Percentiles rank a stretch among this genome's conserved stretches.
phyloP scores from a whole-genome alignment of 2,329 filamentous ascomycete species.

The Tolypocladium tundrense region DNA sequence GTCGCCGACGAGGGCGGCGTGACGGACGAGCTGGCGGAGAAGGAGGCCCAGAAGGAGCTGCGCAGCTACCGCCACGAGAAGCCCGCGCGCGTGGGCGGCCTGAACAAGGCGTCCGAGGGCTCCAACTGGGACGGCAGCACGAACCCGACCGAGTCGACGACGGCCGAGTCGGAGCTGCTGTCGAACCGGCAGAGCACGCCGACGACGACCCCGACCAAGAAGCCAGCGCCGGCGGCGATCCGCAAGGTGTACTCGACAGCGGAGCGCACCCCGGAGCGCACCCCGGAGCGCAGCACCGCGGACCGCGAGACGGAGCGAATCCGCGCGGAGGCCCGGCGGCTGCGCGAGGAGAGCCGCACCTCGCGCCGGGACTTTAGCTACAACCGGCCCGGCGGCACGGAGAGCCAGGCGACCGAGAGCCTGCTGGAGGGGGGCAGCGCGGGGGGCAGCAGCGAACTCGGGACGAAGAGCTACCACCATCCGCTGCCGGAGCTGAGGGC shows the following conservation, averaged over 20 bases:
- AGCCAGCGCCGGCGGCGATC: conserved; percentile 24
- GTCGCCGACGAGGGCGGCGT: conserved; percentile 45
- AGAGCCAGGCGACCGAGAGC: conserved; percentile 23
- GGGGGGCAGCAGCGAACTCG: conserved; percentile 33
- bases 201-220: conserved; percentile 41
- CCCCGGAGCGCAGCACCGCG: conserved; percentile 23
- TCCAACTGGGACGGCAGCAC: conserved; percentile 67
- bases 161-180: conserved; percentile 42
- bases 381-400: conserved; percentile 29
- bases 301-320: conserved; percentile 43
- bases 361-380: conserved; percentile 43
- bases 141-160: conserved; percentile 53
- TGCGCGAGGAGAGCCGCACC: conserved; percentile 42
- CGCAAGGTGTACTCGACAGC: conserved; percentile 53
- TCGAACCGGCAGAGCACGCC: conserved; percentile 46
- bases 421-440: conserved; percentile 9
- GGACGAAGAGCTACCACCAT: conserved; percentile 48
- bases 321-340: conserved; percentile 43
- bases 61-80: conserved; percentile 79
- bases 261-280: conserved; percentile 23
- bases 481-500: conserved; percentile 39
- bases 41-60: conserved; percentile 56
- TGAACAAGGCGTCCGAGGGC: conserved; percentile 75
- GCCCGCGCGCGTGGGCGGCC: conserved; percentile 74
- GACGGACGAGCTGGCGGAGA: conserved; percentile 55